phyloP scores from a whole-genome alignment of 2,329 filamentous ascomycete genomes.

The Pseudopyricularia javanii region DNA sequence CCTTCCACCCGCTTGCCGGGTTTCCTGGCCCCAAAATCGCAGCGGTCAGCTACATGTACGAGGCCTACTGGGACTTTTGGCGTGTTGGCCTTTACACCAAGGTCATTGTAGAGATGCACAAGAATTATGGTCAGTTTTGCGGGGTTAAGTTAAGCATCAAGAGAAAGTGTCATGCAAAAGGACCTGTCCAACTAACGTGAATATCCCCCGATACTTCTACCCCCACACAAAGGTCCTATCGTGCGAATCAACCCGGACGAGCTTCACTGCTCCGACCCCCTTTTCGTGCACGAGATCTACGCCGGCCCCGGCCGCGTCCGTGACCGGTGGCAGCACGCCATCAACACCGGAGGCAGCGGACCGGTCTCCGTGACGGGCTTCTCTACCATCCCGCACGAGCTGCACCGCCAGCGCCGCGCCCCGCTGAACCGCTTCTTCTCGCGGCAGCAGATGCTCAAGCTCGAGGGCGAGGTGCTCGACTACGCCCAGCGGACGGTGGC shows the following conservation, averaged over 20 bases:
- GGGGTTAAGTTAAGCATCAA: conserved; percentile 8
- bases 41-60: conserved; percentile 21
- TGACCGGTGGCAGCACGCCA: conserved; percentile 7
- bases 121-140: conserved; percentile 15
- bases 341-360: conserved; percentile 4
- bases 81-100: conserved; percentile 20
- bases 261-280: conserved; percentile 15
- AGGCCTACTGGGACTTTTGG: conserved; percentile 24
- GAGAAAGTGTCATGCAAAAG: not conserved
- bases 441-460: conserved; percentile 8
- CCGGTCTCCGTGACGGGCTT: conserved; percentile 6
- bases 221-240: conserved; percentile 1
- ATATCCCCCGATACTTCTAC: not conserved
- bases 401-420: conserved; percentile 11
- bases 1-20: conserved; percentile 22
- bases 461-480: conserved; percentile 9
- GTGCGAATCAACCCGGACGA: conserved; percentile 14
- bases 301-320: conserved; percentile 6
- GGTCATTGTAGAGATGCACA: conserved; percentile 21
- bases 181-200: not conserved
- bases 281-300: conserved; percentile 13
- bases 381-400: conserved; percentile 9
- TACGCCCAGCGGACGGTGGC: conserved; percentile 7
- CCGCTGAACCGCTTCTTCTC: conserved; percentile 13
- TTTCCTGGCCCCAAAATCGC: conserved; percentile 25